A percentile compares a stretch with the other conserved stretches of the same genome.
These are phyloP conservation scores for Mortierella sp. DNA, from an alignment of 371 early-diverging fungal genomes.

Conservation along the genomic window DNA sequence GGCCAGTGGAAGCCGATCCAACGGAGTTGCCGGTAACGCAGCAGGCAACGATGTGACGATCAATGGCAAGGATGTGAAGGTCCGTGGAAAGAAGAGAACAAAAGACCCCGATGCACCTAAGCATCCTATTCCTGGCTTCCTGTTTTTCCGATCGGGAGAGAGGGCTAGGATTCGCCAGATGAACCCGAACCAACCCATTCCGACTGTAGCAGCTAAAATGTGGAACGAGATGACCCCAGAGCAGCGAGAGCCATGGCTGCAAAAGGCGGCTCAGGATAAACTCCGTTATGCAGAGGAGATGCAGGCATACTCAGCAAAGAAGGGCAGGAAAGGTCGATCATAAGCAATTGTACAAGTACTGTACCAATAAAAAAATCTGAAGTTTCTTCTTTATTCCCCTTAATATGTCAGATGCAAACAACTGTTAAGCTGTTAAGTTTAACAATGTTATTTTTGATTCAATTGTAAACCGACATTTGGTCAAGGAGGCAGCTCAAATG, in stretches of 20 bases:
- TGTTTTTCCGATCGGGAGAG: constrained; percentile 74
- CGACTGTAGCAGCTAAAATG: constrained; percentile 71
- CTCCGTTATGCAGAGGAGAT: constrained; percentile 80
- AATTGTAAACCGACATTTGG: too few species aligned
- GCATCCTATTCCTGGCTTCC: constrained; percentile 84
- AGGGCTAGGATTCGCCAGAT: constrained; percentile 69
- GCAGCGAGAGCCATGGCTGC: constrained; percentile 70
- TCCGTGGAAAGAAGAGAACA: constrained; percentile 65
- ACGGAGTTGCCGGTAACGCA: background rate
- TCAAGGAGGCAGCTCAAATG: background rate
- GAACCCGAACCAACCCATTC: constrained; percentile 73
- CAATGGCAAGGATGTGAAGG: constrained; percentile 54
- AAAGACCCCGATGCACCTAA: constrained; percentile 80
- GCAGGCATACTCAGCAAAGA: constrained; percentile 62
- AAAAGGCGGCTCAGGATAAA: constrained; percentile 77
- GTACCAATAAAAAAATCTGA: background rate
- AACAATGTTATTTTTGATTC: too few species aligned
- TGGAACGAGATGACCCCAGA: constrained; percentile 71
- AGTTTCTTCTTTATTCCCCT: too few species aligned
- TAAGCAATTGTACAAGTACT: too few species aligned
- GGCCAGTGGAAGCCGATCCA: background rate
- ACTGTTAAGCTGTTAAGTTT: too few species aligned
- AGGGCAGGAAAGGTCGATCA: constrained; percentile 23
- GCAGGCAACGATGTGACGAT: constrained; percentile 21
- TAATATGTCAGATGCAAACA: too few species aligned